Conservation (phyloP, 345 rosid genomes). For the Dimocarpus longan region DNA sequence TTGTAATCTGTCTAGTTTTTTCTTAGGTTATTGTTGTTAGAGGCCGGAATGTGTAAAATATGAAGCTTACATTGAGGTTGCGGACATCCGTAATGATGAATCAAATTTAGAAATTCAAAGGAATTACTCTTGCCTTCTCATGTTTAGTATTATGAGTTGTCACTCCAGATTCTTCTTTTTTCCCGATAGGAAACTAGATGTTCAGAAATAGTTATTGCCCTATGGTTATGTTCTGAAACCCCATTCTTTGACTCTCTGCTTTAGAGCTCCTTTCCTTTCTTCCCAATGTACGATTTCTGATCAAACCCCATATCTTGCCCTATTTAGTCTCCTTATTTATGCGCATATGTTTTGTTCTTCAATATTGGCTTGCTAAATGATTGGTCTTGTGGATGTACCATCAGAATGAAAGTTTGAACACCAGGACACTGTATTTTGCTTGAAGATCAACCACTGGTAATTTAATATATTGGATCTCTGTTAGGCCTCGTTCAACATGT, state of each 20-base stretch:
- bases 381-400: neutral
- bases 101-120: neutral
- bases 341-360: neutral
- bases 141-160: neutral
- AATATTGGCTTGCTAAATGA: neutral
- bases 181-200: neutral
- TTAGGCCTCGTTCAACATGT: neutral
- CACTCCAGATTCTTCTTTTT: neutral
- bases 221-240: neutral
- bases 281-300: neutral
- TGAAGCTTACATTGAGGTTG: neutral
- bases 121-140: neutral
- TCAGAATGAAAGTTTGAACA: neutral
- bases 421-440: constrained; percentile 5
- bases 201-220: neutral
- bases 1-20: neutral
- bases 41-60: neutral
- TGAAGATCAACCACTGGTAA: neutral
- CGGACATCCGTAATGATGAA: neutral
- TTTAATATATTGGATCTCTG: neutral
- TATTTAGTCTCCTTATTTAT: neutral
- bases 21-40: neutral
- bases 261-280: neutral
- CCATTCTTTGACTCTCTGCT: neutral
- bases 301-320: neutral